Evolutionary conservation across 805 yeast genomes (phyloP).

Genomic region (Candida montana): DNA sequence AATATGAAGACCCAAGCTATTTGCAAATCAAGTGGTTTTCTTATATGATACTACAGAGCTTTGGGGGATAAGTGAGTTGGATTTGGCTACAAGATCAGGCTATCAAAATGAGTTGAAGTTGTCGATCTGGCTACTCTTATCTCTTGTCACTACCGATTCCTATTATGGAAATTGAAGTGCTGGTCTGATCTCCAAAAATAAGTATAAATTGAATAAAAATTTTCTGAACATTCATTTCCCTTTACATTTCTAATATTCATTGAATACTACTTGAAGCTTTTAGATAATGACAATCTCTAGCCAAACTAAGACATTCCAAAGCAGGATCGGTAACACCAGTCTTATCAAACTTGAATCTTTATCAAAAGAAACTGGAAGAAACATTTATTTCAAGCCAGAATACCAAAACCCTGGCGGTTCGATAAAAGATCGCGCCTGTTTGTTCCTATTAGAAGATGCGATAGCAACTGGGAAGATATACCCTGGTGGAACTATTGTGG

Average conservation of each 20-base stretch:
- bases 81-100: too few species aligned
- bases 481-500: conserved; percentile 67
- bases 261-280: too few species aligned
- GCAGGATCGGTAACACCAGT: conserved; percentile 63
- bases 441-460: conserved; percentile 58
- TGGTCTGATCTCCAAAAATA: too few species aligned
- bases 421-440: conserved; percentile 78
- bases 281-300: conserved; percentile 1
- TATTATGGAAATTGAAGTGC: not conserved
- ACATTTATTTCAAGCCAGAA: conserved; percentile 70
- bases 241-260: too few species aligned
- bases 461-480: conserved; percentile 45
- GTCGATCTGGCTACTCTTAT: too few species aligned
- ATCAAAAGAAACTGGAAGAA: conserved; percentile 59
- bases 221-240: too few species aligned
- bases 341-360: conserved; percentile 58
- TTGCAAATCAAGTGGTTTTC: too few species aligned
- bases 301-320: conserved; percentile 11
- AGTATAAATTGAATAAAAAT: too few species aligned
- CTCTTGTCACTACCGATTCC: not conserved
- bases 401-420: conserved; percentile 76
- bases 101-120: too few species aligned
- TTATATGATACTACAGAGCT: too few species aligned
- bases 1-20: too few species aligned
- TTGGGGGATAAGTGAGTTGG: too few species aligned